These are phyloP conservation scores for Penicillium thymicola DNA, from an alignment of 2,329 filamentous ascomycete genomes.

Conservation along the genomic window DNA sequence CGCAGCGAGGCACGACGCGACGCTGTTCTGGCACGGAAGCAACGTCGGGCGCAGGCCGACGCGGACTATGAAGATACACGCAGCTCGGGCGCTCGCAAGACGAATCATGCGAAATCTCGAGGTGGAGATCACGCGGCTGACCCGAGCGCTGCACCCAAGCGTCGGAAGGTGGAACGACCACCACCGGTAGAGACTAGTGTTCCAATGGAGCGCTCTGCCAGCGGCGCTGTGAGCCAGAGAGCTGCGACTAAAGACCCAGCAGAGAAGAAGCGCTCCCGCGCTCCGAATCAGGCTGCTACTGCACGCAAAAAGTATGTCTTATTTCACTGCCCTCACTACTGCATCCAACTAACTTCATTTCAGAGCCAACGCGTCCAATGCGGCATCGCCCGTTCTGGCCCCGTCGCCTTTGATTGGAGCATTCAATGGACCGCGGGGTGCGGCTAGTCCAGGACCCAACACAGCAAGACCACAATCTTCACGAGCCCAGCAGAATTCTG, in stretches of 20 bases:
- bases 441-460: conserved; percentile 59
- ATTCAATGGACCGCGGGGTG: conserved; percentile 59
- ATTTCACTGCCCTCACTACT: background rate
- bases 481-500: conserved; percentile 72
- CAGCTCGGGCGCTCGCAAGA: conserved; percentile 53
- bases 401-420: conserved; percentile 71
- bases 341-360: conserved; percentile 26
- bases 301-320: conserved; percentile 69
- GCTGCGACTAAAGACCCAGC: conserved; percentile 59
- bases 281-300: conserved; percentile 62
- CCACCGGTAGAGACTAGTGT: conserved; percentile 29
- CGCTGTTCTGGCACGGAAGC: conserved; percentile 72
- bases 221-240: conserved; percentile 35
- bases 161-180: conserved; percentile 75
- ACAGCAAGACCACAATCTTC: conserved; percentile 63
- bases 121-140: conserved; percentile 28
- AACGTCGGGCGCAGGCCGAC: conserved; percentile 67
- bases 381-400: conserved; percentile 66
- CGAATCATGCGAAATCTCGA: conserved; percentile 50
- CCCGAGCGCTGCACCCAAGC: conserved; percentile 52
- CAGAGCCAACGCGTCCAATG: conserved; percentile 49
- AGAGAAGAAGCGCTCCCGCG: conserved; percentile 68
- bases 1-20: conserved; percentile 83
- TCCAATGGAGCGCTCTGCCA: conserved; percentile 43
- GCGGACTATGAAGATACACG: conserved; percentile 72